Evolutionary conservation across 805 yeast genomes (phyloP).

Genomic region (Yamadazyma ubonensis): DNA sequence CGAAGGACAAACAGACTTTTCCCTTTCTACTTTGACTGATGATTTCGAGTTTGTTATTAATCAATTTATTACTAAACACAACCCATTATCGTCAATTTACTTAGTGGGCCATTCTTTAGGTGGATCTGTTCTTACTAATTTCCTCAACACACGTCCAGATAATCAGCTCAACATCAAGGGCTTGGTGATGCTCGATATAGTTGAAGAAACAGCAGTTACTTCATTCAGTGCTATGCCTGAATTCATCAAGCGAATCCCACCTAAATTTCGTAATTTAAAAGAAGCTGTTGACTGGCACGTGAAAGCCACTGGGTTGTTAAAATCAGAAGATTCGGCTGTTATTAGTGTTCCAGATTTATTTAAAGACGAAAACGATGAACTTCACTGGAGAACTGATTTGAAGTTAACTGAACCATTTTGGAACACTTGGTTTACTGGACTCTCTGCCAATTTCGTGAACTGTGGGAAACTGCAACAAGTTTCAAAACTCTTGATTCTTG

Average conservation of each 20-base stretch:
- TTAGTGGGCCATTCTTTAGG: conserved; percentile 92
- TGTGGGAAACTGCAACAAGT: conserved; percentile 31
- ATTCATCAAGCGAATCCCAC: conserved; percentile 69
- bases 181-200: conserved; percentile 80
- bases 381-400: conserved; percentile 67
- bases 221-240: conserved; percentile 65
- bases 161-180: conserved; percentile 50
- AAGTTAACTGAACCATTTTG: conserved; percentile 63
- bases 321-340: conserved; percentile 59
- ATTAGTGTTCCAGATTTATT: conserved; percentile 78
- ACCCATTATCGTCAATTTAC: conserved; percentile 38
- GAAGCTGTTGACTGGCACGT: conserved; percentile 84
- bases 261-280: conserved; percentile 46
- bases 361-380: conserved; percentile 17
- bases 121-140: conserved; percentile 73
- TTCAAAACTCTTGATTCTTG: conserved; percentile 73
- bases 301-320: conserved; percentile 47
- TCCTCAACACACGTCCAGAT: conserved; percentile 28
- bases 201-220: conserved; percentile 84
- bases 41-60: conserved; percentile 58
- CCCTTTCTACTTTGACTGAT: conserved; percentile 49
- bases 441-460: conserved; percentile 52
- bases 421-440: conserved; percentile 76
- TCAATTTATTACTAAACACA: conserved; percentile 26
- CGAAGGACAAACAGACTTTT: conserved; percentile 24